Evolutionary conservation across 345 rosid species (phyloP).

Genomic region (Hirschfeldia incana): DNA sequence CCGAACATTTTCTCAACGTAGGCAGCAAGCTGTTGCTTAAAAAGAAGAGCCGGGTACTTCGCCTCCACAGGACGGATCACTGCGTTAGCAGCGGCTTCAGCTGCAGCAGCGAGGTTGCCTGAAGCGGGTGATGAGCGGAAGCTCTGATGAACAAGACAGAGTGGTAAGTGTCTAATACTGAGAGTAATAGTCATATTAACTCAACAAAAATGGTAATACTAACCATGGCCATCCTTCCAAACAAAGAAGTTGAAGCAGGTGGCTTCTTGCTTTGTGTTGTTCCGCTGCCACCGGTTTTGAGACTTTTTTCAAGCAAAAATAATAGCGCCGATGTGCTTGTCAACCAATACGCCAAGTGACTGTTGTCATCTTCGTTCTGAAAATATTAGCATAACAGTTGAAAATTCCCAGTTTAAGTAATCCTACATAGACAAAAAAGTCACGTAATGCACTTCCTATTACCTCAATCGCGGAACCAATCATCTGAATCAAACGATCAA

Average conservation of each 20-base stretch:
- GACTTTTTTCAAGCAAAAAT: conserved; percentile 86
- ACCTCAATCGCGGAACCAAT: conserved; percentile 99
- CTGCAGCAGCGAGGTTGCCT: conserved; percentile 67
- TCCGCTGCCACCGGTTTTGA: conserved; percentile 75
- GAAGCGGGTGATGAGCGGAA: conserved; percentile 95
- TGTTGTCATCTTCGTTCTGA: conserved; percentile 93
- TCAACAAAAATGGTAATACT: background rate
- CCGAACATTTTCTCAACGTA: conserved; percentile 98
- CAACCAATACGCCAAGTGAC: conserved; percentile 97
- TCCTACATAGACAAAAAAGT: background rate
- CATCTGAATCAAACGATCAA: conserved; percentile 98
- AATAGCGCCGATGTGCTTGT: conserved; percentile 83
- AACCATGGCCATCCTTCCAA: conserved; percentile 98
- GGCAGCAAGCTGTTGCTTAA: conserved; percentile 99
- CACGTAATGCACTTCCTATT: conserved; percentile 19
- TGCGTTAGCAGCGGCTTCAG: conserved; percentile 70
- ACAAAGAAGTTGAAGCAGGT: conserved; percentile 80
- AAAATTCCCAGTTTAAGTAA: conserved; percentile 2
- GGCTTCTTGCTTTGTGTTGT: conserved; percentile 68
- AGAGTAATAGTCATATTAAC: background rate
- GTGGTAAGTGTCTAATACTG: background rate
- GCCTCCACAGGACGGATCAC: conserved; percentile 95
- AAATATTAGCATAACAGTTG: conserved; percentile 16
- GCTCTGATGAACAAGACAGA: conserved; percentile 56
- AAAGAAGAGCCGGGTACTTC: conserved; percentile 95